These are phyloP conservation scores for Picea engelmannii DNA, from an alignment of 83 land plant genomes.

Conservation along the genomic window DNA sequence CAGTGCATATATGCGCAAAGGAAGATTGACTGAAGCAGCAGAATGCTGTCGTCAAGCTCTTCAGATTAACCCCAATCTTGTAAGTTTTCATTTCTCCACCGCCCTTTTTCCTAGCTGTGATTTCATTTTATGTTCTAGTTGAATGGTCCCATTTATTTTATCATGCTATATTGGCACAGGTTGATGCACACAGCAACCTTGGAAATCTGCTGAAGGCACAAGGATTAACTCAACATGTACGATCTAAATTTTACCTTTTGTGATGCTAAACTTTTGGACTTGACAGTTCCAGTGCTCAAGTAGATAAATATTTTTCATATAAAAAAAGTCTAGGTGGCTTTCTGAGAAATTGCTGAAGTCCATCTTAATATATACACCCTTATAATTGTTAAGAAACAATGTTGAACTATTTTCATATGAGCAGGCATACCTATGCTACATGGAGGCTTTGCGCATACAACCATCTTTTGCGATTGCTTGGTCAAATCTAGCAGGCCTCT, in stretches of 20 bases:
- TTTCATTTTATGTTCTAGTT: not conserved
- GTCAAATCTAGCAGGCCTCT: constrained; percentile 96
- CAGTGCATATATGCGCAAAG: constrained; percentile 98
- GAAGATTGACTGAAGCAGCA: constrained; percentile 87
- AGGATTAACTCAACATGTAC: constrained; percentile 92
- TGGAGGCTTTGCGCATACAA: constrained; percentile 89
- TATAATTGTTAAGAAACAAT: too few relatives aligned
- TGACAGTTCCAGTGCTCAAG: not conserved
- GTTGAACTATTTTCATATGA: constrained; percentile 1
- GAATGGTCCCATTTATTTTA: not conserved
- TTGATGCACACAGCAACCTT: constrained; percentile 98
- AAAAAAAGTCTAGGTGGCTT: too few relatives aligned
- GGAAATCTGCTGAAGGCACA: constrained; percentile 96
- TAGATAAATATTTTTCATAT: too few relatives aligned
- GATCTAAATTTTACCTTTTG: constrained; percentile 2
- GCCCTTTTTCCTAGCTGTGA: not conserved
- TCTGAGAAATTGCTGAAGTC: not conserved
- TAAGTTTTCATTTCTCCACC: constrained; percentile 20
- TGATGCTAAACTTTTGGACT: not conserved
- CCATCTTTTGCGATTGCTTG: constrained; percentile 97
- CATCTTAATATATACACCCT: not conserved
- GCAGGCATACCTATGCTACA: constrained; percentile 92
- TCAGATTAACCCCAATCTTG: constrained; percentile 85
- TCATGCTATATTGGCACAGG: constrained; percentile 38
- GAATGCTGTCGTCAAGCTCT: constrained; percentile 97